These are phyloP conservation scores for Verticillium isaacii DNA, from an alignment of 2,329 filamentous ascomycete genomes.

Conservation along the genomic window DNA sequence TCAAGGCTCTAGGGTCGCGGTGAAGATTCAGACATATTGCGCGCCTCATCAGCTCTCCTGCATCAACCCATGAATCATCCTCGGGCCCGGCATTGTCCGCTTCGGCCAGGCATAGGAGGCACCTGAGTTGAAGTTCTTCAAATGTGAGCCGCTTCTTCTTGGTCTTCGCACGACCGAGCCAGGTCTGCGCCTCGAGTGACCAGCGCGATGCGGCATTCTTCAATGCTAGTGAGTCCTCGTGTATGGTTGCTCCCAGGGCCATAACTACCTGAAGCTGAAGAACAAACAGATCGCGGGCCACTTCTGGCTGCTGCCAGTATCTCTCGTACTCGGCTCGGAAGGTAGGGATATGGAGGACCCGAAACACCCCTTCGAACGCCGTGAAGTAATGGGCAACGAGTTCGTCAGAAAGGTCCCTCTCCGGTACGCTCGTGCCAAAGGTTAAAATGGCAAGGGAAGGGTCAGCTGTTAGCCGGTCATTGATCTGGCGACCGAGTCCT, in stretches of 20 bases:
- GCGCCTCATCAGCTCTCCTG: slow-evolving; percentile 41
- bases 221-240: slow-evolving; percentile 37
- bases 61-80: slow-evolving; percentile 46
- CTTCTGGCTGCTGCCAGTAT: slow-evolving; percentile 38
- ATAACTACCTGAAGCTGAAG: slow-evolving; percentile 49
- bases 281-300: slow-evolving; percentile 36
- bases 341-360: slow-evolving; percentile 52
- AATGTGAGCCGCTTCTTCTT: slow-evolving; percentile 42
- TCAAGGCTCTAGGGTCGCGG: slow-evolving; percentile 41
- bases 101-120: slow-evolving; percentile 44
- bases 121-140: slow-evolving; percentile 43
- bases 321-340: slow-evolving; percentile 48
- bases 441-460: slow-evolving; percentile 28
- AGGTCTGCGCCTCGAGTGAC: slow-evolving; percentile 47
- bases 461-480: slow-evolving; percentile 24
- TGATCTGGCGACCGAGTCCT: slow-evolving; percentile 31
- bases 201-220: slow-evolving; percentile 38
- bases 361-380: slow-evolving; percentile 49
- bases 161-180: slow-evolving; percentile 38
- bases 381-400: slow-evolving; percentile 49
- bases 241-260: slow-evolving; percentile 42
- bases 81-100: slow-evolving; percentile 39
- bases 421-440: slow-evolving; percentile 32
- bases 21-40: slow-evolving; percentile 55
- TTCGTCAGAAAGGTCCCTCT: slow-evolving; percentile 37